Evolutionary conservation across 2,329 filamentous ascomycete genomes (phyloP).

Genomic region (Ceratocystis cacaofunesta): DNA sequence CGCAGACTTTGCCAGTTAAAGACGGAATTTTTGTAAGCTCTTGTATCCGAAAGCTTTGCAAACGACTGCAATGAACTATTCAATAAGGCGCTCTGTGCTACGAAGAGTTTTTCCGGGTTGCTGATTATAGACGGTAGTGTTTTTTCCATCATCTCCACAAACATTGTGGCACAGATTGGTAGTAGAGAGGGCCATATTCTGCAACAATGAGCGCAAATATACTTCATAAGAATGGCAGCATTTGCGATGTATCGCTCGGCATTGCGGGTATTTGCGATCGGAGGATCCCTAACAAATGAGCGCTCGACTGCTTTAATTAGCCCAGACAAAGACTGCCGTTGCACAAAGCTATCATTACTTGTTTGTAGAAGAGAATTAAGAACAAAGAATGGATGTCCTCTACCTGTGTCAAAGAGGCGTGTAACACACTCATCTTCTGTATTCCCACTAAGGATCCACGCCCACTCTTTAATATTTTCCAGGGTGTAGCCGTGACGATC

Average conservation of each 20-base stretch:
- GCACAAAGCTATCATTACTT: constrained; percentile 5
- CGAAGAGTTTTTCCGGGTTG: constrained; percentile 18
- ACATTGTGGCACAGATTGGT: constrained; percentile 22
- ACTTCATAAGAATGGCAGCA: constrained; percentile 6
- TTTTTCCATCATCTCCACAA: constrained; percentile 22
- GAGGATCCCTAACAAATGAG: constrained; percentile 8
- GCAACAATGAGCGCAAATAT: constrained; percentile 17
- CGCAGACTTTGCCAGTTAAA: constrained; percentile 45
- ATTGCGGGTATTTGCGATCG: not conserved
- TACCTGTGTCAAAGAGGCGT: not conserved
- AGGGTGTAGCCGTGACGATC: not conserved
- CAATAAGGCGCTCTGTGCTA: constrained; percentile 24
- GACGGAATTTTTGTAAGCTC: constrained; percentile 27
- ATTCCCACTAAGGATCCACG: constrained; percentile 6
- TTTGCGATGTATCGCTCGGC: constrained; percentile 1
- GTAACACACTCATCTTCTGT: constrained; percentile 12
- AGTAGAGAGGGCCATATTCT: constrained; percentile 23
- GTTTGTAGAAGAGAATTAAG: constrained; percentile 11
- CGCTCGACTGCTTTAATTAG: not conserved
- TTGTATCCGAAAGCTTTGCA: constrained; percentile 22
- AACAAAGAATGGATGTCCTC: constrained; percentile 7
- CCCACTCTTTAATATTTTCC: constrained; percentile 11
- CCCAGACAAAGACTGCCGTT: constrained; percentile 7
- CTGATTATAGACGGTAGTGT: constrained; percentile 18
- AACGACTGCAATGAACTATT: constrained; percentile 26